Conservation (phyloP, 2,329 filamentous ascomycete species). For the Xylaria sp. region DNA sequence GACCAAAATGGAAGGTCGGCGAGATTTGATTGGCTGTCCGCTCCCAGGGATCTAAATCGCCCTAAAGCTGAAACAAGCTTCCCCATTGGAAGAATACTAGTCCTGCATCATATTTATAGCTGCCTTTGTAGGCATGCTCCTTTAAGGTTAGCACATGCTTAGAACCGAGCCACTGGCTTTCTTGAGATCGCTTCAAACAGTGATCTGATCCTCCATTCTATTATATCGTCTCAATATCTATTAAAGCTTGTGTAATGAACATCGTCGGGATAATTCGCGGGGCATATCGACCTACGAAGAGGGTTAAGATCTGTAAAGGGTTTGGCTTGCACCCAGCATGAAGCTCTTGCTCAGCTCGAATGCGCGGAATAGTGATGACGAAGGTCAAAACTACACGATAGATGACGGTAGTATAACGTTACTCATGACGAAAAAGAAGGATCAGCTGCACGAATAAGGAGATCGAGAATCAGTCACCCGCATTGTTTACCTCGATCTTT, state of each 20-base stretch:
- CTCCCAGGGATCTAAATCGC: neutral
- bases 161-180: neutral
- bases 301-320: neutral
- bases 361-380: neutral
- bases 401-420: neutral
- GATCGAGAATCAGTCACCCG: too few relatives aligned
- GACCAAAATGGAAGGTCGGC: slow-evolving; percentile 18
- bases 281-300: too few relatives aligned
- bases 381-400: too few relatives aligned
- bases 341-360: neutral
- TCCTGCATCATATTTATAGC: slow-evolving; percentile 1
- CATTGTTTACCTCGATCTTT: neutral
- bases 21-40: slow-evolving; percentile 22
- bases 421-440: neutral
- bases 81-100: slow-evolving; percentile 1
- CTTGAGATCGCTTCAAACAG: neutral
- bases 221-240: too few relatives aligned
- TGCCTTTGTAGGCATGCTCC: neutral
- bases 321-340: neutral
- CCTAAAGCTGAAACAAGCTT: slow-evolving; percentile 7
- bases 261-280: too few relatives aligned
- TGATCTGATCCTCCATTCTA: neutral
- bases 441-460: neutral
- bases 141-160: neutral
- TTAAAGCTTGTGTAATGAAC: too few relatives aligned